These are phyloP conservation scores for Barnettozyma pratensis DNA, from an alignment of 805 yeast genomes.

Conservation along the genomic window DNA sequence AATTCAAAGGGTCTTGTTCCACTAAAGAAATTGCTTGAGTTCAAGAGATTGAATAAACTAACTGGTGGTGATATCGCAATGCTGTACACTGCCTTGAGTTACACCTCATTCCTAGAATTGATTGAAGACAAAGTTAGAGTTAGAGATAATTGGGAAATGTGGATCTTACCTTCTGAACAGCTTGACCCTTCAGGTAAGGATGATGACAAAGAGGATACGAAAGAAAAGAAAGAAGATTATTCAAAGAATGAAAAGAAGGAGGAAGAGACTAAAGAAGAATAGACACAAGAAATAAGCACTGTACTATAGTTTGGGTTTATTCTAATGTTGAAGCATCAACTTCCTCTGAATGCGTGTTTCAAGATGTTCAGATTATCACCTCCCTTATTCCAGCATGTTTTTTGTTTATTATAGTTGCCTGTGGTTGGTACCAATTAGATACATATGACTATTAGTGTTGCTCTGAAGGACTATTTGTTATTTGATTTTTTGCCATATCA, in stretches of 20 bases:
- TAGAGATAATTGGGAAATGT: constrained; percentile 48
- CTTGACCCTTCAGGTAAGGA: constrained; percentile 43
- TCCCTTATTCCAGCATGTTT: no score
- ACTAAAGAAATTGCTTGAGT: constrained; percentile 54
- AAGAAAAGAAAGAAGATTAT: neutral
- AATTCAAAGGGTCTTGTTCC: constrained; percentile 69
- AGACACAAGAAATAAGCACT: no score
- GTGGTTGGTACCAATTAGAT: no score
- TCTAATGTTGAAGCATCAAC: no score
- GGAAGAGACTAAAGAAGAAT: neutral
- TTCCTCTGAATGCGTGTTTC: no score
- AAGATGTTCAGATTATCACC: no score
- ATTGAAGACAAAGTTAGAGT: constrained; percentile 49
- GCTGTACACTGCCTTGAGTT: constrained; percentile 13
- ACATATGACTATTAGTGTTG: no score
- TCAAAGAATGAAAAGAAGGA: neutral
- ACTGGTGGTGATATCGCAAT: constrained; percentile 49
- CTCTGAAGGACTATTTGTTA: no score
- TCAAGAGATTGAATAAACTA: constrained; percentile 67
- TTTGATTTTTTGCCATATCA: no score
- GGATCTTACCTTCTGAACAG: constrained; percentile 57
- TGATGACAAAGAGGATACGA: constrained; percentile 25
- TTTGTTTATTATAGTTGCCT: no score
- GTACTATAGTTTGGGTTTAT: no score
- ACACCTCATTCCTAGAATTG: constrained; percentile 26